Evolutionary conservation across 2,329 filamentous ascomycete genomes (phyloP).

Genomic region (Sporothrix inflata): DNA sequence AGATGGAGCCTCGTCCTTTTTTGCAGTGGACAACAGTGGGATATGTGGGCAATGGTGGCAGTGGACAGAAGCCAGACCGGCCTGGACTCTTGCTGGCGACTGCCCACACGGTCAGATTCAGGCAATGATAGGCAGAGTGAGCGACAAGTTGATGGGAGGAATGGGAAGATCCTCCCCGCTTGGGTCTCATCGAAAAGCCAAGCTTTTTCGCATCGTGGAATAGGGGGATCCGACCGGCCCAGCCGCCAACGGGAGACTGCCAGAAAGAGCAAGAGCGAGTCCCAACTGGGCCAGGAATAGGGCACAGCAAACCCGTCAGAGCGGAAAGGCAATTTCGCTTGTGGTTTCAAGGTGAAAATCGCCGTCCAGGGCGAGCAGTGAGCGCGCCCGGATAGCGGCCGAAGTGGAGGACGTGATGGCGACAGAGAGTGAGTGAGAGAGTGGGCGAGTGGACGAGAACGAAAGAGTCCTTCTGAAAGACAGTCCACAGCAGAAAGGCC

Average conservation of each 20-base stretch:
- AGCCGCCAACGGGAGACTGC: conserved; percentile 13
- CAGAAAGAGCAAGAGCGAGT: not conserved
- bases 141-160: not conserved
- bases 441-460: not conserved
- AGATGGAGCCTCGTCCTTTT: conserved; percentile 5
- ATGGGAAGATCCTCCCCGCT: not conserved
- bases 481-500: not conserved
- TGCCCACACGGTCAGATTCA: not conserved
- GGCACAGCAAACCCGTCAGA: not conserved
- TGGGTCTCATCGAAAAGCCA: conserved; percentile 13
- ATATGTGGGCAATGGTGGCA: not conserved
- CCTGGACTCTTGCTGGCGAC: conserved; percentile 13
- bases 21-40: not conserved
- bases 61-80: not conserved
- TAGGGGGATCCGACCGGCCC: not conserved
- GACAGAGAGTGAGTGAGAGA: not conserved
- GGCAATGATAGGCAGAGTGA: conserved; percentile 13
- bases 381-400: conserved; percentile 1
- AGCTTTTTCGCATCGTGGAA: conserved; percentile 25
- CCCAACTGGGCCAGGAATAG: not conserved
- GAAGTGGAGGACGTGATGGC: conserved; percentile 7
- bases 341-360: conserved; percentile 26
- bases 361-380: conserved; percentile 4
- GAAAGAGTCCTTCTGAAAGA: not conserved
- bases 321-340: conserved; percentile 27